phyloP scores from a whole-genome alignment of 768 basidiomycete species.

The Russula compacta region DNA sequence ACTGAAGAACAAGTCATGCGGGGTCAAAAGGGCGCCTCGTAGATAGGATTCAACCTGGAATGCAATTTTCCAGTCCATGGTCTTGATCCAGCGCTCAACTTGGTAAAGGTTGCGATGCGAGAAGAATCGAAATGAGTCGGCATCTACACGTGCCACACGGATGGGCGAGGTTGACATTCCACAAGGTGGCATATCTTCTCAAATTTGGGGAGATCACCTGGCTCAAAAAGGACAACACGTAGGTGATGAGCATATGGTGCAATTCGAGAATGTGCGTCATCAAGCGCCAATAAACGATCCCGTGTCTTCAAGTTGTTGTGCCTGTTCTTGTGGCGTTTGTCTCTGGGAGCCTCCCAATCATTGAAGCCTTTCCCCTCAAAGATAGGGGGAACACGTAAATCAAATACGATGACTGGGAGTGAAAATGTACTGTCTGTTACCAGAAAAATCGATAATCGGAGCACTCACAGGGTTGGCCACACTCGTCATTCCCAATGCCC shows the following conservation, averaged over 20 bases:
- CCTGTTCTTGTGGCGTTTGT: slow-evolving; percentile 26
- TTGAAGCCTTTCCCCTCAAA: slow-evolving; percentile 53
- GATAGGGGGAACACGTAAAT: slow-evolving; percentile 40
- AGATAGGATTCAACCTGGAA: slow-evolving; percentile 72
- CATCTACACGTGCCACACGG: slow-evolving; percentile 34
- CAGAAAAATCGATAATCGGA: not conserved
- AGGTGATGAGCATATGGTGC: slow-evolving; percentile 67
- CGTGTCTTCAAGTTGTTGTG: slow-evolving; percentile 32
- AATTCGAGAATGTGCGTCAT: slow-evolving; percentile 47
- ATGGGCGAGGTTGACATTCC: slow-evolving; percentile 29
- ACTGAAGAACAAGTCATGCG: slow-evolving; percentile 40
- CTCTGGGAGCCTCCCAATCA: not conserved
- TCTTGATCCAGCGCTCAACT: slow-evolving; percentile 29
- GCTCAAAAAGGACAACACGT: slow-evolving; percentile 41
- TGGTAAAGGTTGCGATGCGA: not conserved
- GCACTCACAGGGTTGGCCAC: not conserved
- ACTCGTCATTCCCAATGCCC: slow-evolving; percentile 1
- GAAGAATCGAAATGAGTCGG: slow-evolving; percentile 23
- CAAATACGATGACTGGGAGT: slow-evolving; percentile 14
- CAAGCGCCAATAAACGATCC: slow-evolving; percentile 47
- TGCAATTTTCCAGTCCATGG: slow-evolving; percentile 52
- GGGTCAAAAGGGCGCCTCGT: slow-evolving; percentile 51
- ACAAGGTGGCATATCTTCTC: slow-evolving; percentile 44
- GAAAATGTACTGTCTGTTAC: not conserved
- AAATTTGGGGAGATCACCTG: slow-evolving; percentile 36